These are phyloP conservation scores for Hymenoscyphus infarciens DNA, from an alignment of 2,329 filamentous ascomycete species.

Conservation along the genomic window DNA sequence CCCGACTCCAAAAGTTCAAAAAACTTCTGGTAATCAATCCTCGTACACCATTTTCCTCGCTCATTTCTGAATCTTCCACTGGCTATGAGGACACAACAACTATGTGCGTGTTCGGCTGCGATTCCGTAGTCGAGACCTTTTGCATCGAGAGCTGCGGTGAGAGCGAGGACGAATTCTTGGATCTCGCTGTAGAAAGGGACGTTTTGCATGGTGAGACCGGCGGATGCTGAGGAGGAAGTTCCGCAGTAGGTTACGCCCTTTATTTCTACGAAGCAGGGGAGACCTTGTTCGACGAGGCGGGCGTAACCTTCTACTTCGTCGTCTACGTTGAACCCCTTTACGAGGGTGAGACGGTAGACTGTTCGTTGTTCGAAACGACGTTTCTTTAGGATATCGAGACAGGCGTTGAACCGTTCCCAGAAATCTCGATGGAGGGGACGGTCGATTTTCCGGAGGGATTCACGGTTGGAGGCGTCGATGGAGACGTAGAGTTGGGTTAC, in stretches of 20 bases:
- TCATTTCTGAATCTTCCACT: slow-evolving; percentile 73
- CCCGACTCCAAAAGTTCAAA: slow-evolving; percentile 75
- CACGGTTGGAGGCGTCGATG: slow-evolving; percentile 89
- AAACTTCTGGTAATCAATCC: slow-evolving; percentile 87
- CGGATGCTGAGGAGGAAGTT: slow-evolving; percentile 77
- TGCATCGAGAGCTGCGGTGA: slow-evolving; percentile 64
- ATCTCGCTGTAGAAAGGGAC: slow-evolving; percentile 96
- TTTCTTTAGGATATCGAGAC: slow-evolving; percentile 82
- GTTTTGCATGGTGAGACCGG: slow-evolving; percentile 93
- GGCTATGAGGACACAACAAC: slow-evolving; percentile 85
- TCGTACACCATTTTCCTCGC: slow-evolving; percentile 76
- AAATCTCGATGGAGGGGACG: slow-evolving; percentile 91
- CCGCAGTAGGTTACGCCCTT: slow-evolving; percentile 98
- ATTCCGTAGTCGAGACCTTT: slow-evolving; percentile 82
- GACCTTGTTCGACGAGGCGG: slow-evolving; percentile 76
- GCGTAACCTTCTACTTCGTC: slow-evolving; percentile 91
- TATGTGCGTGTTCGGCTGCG: slow-evolving; percentile 91
- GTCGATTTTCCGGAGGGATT: slow-evolving; percentile 84
- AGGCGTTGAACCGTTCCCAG: slow-evolving; percentile 92
- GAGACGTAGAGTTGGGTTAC: slow-evolving; percentile 96
- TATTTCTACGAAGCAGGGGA: slow-evolving; percentile 91
- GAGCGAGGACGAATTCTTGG: slow-evolving; percentile 71
- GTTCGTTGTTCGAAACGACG: slow-evolving; percentile 84
- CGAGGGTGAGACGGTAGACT: slow-evolving; percentile 89
- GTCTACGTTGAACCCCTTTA: slow-evolving; percentile 97